Evolutionary conservation across 75 land plant genomes (phyloP), one percentile per base, ranked within the genome.

Genomic region (Picea sitchensis): DNA sequence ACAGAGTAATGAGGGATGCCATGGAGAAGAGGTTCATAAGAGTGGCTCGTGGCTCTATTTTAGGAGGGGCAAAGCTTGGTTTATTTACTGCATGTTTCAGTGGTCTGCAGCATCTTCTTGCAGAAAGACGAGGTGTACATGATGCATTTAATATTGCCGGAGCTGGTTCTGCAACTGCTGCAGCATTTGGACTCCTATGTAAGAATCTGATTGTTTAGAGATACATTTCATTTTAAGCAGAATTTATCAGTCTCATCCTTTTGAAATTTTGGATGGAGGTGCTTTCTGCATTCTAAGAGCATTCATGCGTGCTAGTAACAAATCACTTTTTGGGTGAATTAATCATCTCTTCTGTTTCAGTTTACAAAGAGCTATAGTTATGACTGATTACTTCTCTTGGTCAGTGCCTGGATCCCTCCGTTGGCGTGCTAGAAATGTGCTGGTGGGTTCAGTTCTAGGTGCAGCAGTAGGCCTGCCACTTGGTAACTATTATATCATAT

Each of bases 31-130:
- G 93, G 77, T 90, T 97, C 75, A 77, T 95, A 23, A 83, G 94
- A 61, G 90, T 97, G 15, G 81, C 99, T 13, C 87, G 89, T 23
- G 99, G 99, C 9, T 92, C 98, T 9, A 89, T 93, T n/a, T 85
- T 94, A 77, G 99, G 99, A 54, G 99, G 99, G 31, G 91, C 92
- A 14, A 90, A 94, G 57, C 94, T 97, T 82, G 99, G 99, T 11
- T 83, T 92, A 79, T 97, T 97, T 81, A 90, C 95, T 77, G 95
- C 92, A 78, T 73, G 86, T n/a, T 93, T 93, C 61, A 90, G 76
- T 83, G 91, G 92, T 79, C 61, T 91, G 31, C 98, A 93, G 77
- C 83, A 91, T 68, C 71, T 89, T 41, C 87, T 93, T 68, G 98
- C 95, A 65, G 88, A 91, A 60, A 74, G 82, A 58, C 86, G 95